Evolutionary conservation across 495 filamentous ascomycete species (phyloP).

Genomic region (Penicillium ucsense): DNA sequence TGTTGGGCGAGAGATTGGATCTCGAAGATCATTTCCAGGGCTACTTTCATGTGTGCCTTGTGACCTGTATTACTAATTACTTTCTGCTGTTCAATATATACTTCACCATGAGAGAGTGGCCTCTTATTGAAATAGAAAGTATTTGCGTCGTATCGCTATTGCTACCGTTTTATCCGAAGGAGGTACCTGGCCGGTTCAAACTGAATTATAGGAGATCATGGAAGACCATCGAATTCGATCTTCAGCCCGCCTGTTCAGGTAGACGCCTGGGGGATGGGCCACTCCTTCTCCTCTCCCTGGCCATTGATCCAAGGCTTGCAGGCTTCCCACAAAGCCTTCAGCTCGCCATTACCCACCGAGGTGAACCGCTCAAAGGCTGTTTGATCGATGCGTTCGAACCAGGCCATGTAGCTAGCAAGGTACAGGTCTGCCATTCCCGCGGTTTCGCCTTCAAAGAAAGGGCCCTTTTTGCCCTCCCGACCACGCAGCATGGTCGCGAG

Average conservation of each 20-base stretch:
- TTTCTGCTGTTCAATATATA: background rate
- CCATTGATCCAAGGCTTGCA: conserved; percentile 24
- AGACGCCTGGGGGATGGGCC: conserved; percentile 11
- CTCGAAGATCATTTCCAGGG: no score
- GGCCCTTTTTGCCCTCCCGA: conserved; percentile 19
- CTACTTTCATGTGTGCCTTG: background rate
- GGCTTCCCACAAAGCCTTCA: conserved; percentile 15
- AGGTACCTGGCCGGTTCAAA: no score
- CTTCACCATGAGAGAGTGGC: no score
- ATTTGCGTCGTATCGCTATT: no score
- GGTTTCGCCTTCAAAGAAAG: conserved; percentile 23
- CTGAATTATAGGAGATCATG: no score
- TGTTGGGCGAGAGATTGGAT: no score
- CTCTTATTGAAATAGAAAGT: no score
- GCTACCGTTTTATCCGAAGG: no score
- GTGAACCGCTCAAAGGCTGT: conserved; percentile 12
- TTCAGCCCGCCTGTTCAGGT: background rate
- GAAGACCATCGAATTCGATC: no score
- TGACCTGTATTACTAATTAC: conserved; percentile 21
- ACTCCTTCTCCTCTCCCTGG: conserved; percentile 25
- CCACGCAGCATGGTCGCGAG: conserved; percentile 18
- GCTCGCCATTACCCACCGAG: conserved; percentile 14
- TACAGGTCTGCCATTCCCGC: conserved; percentile 19
- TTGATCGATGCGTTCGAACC: conserved; percentile 14
- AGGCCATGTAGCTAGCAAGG: conserved; percentile 12